Base-by-base conservation (phyloP, 768 basidiomycete species). In the Tylopilus subfusipes region DNA sequence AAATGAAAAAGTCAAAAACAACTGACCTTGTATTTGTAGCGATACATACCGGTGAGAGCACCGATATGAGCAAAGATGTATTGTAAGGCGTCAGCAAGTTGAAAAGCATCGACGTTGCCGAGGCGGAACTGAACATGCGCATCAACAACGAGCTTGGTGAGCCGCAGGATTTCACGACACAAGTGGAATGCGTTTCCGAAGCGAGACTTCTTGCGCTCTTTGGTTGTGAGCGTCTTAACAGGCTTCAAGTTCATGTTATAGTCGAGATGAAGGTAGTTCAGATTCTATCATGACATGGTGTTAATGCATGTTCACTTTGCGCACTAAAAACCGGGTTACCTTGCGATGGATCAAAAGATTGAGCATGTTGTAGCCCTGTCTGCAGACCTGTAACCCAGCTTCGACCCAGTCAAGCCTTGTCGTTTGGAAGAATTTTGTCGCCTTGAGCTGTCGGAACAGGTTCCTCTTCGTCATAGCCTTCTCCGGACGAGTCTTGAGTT, bases 371-470 rank as follows among this genome's bases (percentile, higher is more conserved):
- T 97, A 99, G 38, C 97, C 97, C 69, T 99, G 97, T 60, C 97
- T 79, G 76, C 96, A 98, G 50, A 99, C 96, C 72, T 99, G 97
- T 56, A 99, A 74, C 61, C 97, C 97, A 3, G 96, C 97, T 72
- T 99, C 97, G 34, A 99, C 96, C 97, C 97, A 99, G 72, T 99
- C 97, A 61, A 99, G 74, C 60, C 82, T 92, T 5, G 97, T 99
- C 14, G 91, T 93, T 78, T 98, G 97, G 86, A 99, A 99, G 76
- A 99, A 99, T 73, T 98, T 98, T 54, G 97, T 99, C n/a, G 91
- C 88, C 74, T 98, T 98, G 53, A 94, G 78, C 67, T 94, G 91
- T 42, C 93, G 81, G 82, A 99, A 98, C 47, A 98, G 69, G 67
- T 95, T 97, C 76, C 96, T 93, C 84, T 96, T 98, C 59, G 91